phyloP scores from a whole-genome alignment of 768 basidiomycete species.

The Kondoa malvinella region DNA sequence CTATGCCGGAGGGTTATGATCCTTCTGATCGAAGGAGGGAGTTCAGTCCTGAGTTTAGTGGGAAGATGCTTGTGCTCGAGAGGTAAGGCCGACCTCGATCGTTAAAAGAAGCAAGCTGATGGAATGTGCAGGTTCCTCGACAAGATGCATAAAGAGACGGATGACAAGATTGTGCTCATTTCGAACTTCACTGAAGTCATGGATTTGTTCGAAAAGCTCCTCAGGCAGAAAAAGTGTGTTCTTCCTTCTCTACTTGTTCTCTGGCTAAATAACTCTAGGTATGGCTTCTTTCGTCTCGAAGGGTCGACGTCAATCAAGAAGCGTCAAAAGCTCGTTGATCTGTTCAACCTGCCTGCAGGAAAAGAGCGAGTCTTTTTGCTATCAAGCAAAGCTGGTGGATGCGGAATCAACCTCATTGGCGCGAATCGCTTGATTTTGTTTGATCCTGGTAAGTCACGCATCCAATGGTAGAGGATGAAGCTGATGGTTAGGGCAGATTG shows the following conservation, averaged over 20 bases:
- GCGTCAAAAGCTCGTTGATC: constrained; percentile 73
- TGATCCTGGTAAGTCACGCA: constrained; percentile 26
- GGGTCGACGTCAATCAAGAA: constrained; percentile 37
- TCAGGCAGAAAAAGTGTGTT: constrained; percentile 20
- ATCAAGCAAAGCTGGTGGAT: constrained; percentile 88
- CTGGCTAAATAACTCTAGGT: neutral
- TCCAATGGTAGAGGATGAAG: neutral
- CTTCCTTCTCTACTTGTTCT: neutral
- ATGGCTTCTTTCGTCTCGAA: constrained; percentile 23
- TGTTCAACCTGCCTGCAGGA: constrained; percentile 50
- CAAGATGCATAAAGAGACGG: constrained; percentile 62
- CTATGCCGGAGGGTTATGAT: constrained; percentile 24
- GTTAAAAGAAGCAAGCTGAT: neutral
- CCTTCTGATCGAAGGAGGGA: constrained; percentile 21
- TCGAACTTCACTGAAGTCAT: constrained; percentile 92
- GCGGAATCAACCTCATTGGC: constrained; percentile 83
- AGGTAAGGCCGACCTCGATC: constrained; percentile 9
- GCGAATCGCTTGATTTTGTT: constrained; percentile 59
- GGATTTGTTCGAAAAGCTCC: constrained; percentile 57
- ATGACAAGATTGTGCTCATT: constrained; percentile 87
- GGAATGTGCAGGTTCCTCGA: constrained; percentile 11
- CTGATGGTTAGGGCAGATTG: constrained; percentile 46
- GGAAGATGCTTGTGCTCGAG: constrained; percentile 28
- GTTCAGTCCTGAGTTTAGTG: constrained; percentile 19
- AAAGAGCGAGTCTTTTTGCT: constrained; percentile 65